Percentiles rank a stretch among this genome's conserved stretches.
These are phyloP conservation scores for Naegleria lovaniensis DNA, from an alignment of 208 protist genomes.

Conservation along the genomic window DNA sequence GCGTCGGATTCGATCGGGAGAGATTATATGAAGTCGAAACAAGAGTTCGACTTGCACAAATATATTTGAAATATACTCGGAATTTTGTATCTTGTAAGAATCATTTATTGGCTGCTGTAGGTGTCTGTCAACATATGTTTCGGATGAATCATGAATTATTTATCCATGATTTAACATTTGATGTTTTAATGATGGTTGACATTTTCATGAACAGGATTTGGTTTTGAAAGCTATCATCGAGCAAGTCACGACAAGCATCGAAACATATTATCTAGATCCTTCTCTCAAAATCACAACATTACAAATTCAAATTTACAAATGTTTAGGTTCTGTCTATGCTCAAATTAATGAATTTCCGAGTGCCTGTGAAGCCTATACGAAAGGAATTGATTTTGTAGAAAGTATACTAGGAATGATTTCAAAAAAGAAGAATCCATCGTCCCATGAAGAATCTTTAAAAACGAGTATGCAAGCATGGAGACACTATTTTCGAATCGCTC, in stretches of 20 bases:
- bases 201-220: background rate
- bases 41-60: background rate
- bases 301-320: background rate
- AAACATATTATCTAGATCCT: background rate
- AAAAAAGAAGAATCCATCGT: background rate
- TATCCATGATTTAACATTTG: too few relatives aligned
- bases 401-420: background rate
- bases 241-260: background rate
- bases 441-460: background rate
- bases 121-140: too few relatives aligned
- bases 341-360: background rate
- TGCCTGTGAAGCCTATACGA: background rate
- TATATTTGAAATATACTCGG: constrained; percentile 2
- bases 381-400: background rate
- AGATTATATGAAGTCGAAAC: background rate
- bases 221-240: background rate
- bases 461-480: background rate
- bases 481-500: background rate
- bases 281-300: background rate
- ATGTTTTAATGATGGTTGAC: background rate
- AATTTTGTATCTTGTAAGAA: background rate
- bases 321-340: background rate
- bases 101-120: background rate
- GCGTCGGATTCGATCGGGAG: background rate
- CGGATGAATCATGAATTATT: too few relatives aligned